phyloP scores from a whole-genome alignment of 768 basidiomycete species.

The Baorangia bicolor region DNA sequence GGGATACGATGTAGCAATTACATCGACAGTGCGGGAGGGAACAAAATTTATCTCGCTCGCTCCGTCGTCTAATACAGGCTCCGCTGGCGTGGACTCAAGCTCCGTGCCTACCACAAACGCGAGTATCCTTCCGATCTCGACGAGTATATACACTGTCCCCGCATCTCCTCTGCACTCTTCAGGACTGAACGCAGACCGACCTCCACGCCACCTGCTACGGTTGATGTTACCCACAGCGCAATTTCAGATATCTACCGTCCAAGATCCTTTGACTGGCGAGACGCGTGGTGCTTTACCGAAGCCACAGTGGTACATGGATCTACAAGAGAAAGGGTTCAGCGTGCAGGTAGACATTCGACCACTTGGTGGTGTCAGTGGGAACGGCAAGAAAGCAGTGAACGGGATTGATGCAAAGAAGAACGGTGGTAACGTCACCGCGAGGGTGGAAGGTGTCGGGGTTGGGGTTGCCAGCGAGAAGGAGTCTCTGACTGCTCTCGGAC shows the following conservation, averaged over 20 bases:
- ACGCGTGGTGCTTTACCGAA: conserved; percentile 55
- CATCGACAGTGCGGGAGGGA: conserved; percentile 42
- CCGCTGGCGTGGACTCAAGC: not conserved
- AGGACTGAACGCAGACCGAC: conserved; percentile 49
- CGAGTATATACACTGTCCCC: conserved; percentile 72
- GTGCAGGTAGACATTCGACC: conserved; percentile 59
- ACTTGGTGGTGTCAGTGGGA: conserved; percentile 31
- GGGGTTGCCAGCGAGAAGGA: conserved; percentile 73
- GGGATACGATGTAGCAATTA: conserved; percentile 61
- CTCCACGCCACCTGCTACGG: conserved; percentile 72
- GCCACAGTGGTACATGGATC: conserved; percentile 70
- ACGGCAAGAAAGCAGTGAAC: conserved; percentile 1
- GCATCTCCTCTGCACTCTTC: conserved; percentile 81
- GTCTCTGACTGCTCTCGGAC: conserved; percentile 63
- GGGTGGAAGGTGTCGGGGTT: conserved; percentile 40
- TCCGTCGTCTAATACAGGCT: conserved; percentile 9
- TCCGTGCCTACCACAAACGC: not conserved
- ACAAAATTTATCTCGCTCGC: conserved; percentile 38
- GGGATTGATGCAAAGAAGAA: conserved; percentile 8
- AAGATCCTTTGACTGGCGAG: conserved; percentile 80
- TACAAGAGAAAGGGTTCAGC: conserved; percentile 59
- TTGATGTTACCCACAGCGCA: conserved; percentile 81
- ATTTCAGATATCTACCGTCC: conserved; percentile 70
- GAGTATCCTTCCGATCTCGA: conserved; percentile 49
- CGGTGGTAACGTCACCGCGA: conserved; percentile 13